phyloP scores from a whole-genome alignment of 352 stramenopile genomes.

The Pythium monospermum region DNA sequence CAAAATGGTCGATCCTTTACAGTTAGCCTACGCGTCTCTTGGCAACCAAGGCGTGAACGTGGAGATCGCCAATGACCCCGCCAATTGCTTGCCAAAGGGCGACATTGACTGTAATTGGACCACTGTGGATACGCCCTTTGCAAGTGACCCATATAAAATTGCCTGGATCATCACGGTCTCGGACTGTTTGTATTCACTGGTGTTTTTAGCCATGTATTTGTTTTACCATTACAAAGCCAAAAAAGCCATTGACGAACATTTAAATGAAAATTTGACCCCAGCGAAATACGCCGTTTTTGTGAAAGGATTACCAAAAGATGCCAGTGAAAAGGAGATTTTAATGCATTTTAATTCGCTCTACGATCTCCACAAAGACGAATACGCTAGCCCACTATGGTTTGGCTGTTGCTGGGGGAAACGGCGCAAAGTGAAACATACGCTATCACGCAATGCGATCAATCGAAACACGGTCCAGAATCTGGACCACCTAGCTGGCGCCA shows the following conservation, averaged over 20 bases:
- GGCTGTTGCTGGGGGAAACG: slow-evolving; percentile 55
- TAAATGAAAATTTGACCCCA: slow-evolving; percentile 73
- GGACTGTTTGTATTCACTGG: slow-evolving; percentile 58
- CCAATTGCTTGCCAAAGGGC: slow-evolving; percentile 39
- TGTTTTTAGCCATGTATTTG: slow-evolving; percentile 62
- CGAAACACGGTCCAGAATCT: slow-evolving; percentile 52
- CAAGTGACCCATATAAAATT: slow-evolving; percentile 39
- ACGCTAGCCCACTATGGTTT: slow-evolving; percentile 59
- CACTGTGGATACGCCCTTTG: slow-evolving; percentile 70
- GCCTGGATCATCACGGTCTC: slow-evolving; percentile 70
- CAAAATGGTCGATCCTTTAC: slow-evolving; percentile 63
- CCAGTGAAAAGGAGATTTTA: slow-evolving; percentile 58
- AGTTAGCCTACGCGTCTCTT: slow-evolving; percentile 69
- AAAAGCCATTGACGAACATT: slow-evolving; percentile 51
- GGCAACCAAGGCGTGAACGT: slow-evolving; percentile 73
- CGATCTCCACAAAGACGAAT: slow-evolving; percentile 62
- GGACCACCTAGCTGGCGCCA: slow-evolving; percentile 48
- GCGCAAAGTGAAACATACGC: slow-evolving; percentile 38
- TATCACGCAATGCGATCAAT: slow-evolving; percentile 36
- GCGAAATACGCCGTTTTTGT: slow-evolving; percentile 81
- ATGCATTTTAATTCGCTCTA: slow-evolving; percentile 76
- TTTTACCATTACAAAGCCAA: slow-evolving; percentile 37
- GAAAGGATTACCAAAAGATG: slow-evolving; percentile 54
- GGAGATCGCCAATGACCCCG: slow-evolving; percentile 37
- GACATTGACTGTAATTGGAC: slow-evolving; percentile 65